Percentiles rank a stretch among this genome's conserved stretches.
phyloP scores from a whole-genome alignment of 2,329 filamentous ascomycete genomes.

The Daldinia sp. region DNA sequence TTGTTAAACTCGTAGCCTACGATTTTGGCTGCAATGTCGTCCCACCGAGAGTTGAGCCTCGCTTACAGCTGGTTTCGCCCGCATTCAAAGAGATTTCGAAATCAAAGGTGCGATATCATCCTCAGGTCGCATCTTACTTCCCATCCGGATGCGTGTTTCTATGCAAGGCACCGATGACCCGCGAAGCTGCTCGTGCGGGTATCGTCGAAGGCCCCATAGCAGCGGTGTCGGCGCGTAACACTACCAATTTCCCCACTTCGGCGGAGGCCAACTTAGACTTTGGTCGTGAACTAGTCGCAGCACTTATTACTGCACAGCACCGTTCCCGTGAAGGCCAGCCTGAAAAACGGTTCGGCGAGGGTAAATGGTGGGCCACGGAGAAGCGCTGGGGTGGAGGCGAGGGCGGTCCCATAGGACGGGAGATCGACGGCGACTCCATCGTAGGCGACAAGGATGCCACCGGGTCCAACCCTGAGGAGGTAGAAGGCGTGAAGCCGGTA shows the following conservation, averaged over 20 bases:
- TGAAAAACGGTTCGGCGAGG: constrained; percentile 69
- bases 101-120: constrained; percentile 31
- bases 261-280: constrained; percentile 73
- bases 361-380: constrained; percentile 71
- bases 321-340: constrained; percentile 68
- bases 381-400: constrained; percentile 73
- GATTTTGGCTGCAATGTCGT: constrained; percentile 74
- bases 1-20: constrained; percentile 73
- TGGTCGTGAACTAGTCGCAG: constrained; percentile 70
- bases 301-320: constrained; percentile 73
- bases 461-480: neutral
- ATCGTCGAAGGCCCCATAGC: constrained; percentile 72
- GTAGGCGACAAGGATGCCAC: constrained; percentile 60
- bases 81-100: constrained; percentile 27
- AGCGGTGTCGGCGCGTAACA: constrained; percentile 69
- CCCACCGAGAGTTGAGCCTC: constrained; percentile 68
- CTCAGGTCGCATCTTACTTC: constrained; percentile 64
- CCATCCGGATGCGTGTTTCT: constrained; percentile 70
- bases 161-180: constrained; percentile 70
- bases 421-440: constrained; percentile 64
- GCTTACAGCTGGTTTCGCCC: constrained; percentile 63
- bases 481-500: neutral
- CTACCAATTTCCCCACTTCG: constrained; percentile 61
- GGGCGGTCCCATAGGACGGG: constrained; percentile 72
- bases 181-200: constrained; percentile 69